Evolutionary conservation across 352 stramenopile species (phyloP).

Genomic region (Phytophthora ohioensis): DNA sequence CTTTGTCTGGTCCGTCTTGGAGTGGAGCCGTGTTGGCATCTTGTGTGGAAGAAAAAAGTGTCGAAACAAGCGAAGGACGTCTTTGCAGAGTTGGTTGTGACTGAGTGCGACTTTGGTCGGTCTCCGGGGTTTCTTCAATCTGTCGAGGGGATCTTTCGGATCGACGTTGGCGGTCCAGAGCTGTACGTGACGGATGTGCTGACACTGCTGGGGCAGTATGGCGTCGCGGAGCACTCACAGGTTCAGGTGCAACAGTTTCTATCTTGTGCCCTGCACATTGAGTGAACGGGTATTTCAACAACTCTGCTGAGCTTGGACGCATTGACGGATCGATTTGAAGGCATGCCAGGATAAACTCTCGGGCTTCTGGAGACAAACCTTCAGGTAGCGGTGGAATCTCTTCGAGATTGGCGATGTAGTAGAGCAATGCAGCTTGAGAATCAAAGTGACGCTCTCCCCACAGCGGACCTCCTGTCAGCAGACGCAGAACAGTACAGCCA

Average conservation of each 20-base stretch:
- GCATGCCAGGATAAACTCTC: constrained; percentile 60
- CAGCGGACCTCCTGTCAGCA: constrained; percentile 68
- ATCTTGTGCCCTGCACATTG: constrained; percentile 22
- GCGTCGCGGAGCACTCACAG: constrained; percentile 4
- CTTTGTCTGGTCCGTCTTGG: constrained; percentile 20
- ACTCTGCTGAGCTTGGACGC: constrained; percentile 86
- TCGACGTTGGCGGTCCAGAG: not conserved
- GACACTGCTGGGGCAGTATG: constrained; percentile 35
- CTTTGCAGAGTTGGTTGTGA: not conserved
- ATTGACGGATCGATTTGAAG: constrained; percentile 58
- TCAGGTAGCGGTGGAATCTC: constrained; percentile 50
- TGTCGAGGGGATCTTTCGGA: constrained; percentile 9
- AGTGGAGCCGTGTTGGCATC: not conserved
- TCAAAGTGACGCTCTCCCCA: constrained; percentile 88
- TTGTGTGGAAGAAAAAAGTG: constrained; percentile 14
- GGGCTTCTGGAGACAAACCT: constrained; percentile 48
- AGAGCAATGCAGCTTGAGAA: constrained; percentile 72
- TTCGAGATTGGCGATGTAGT: constrained; percentile 67
- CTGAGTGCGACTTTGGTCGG: not conserved
- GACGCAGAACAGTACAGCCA: constrained; percentile 81
- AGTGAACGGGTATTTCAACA: constrained; percentile 93
- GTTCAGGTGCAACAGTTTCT: constrained; percentile 16
- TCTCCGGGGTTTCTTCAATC: constrained; percentile 6
- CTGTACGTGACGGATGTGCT: constrained; percentile 4
- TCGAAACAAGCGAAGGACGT: constrained; percentile 27